phyloP scores from a whole-genome alignment of 345 rosid genomes.

The Pugionium dolabratum region DNA sequence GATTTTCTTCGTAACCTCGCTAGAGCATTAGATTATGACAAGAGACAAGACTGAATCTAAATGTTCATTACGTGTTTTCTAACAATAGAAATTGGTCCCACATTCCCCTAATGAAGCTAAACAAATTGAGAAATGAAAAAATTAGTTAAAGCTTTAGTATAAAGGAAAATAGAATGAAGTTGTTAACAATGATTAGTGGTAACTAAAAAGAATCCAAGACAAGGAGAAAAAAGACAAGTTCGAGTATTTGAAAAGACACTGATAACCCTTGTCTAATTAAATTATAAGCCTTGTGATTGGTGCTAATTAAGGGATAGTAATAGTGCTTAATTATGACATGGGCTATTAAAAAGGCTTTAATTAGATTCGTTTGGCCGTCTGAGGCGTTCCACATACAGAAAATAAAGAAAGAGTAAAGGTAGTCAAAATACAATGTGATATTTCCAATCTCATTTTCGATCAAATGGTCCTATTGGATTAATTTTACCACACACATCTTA shows the following conservation, averaged over 20 bases:
- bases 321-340: constrained; percentile 20
- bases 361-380: not conserved
- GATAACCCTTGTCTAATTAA: constrained; percentile 33
- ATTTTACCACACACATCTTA: not conserved
- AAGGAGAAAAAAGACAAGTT: constrained; percentile 22
- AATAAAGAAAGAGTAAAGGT: not conserved
- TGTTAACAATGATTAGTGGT: constrained; percentile 37
- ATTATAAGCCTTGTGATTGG: constrained; percentile 28
- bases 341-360: not conserved
- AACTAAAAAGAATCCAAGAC: constrained; percentile 22
- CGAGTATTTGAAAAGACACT: constrained; percentile 28
- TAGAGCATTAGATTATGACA: constrained; percentile 42
- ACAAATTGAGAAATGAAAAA: constrained; percentile 22
- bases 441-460: constrained; percentile 8
- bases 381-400: constrained; percentile 1
- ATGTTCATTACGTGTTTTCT: constrained; percentile 28
- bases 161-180: constrained; percentile 2
- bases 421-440: constrained; percentile 31
- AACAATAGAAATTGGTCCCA: constrained; percentile 34
- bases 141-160: constrained; percentile 6
- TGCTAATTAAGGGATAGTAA: constrained; percentile 19
- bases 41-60: constrained; percentile 38
- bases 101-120: constrained; percentile 27
- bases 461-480: constrained; percentile 21
- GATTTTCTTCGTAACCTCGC: constrained; percentile 46